phyloP scores from a whole-genome alignment of 2,329 filamentous ascomycete species.

The Capronia americana region DNA sequence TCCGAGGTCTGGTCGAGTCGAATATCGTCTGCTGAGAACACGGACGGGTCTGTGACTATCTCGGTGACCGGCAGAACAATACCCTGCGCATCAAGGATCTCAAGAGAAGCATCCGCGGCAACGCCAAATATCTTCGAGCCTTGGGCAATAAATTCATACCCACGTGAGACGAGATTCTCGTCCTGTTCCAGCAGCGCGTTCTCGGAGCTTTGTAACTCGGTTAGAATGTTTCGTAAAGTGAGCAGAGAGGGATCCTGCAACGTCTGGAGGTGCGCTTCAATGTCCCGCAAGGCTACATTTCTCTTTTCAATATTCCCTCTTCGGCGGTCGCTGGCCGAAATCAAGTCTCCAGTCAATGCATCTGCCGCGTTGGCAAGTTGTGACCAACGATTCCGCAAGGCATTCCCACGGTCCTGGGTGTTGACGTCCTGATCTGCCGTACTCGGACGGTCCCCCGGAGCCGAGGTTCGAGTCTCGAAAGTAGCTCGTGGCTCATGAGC shows the following conservation, averaged over 20 bases:
- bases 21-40: constrained; percentile 15
- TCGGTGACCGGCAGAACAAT: not conserved
- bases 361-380: constrained; percentile 2
- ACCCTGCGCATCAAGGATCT: constrained; percentile 18
- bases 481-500: not conserved
- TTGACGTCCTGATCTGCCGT: not conserved
- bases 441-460: not conserved
- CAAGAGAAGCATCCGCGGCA: constrained; percentile 6
- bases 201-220: constrained; percentile 4
- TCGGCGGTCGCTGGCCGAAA: not conserved
- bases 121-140: constrained; percentile 21
- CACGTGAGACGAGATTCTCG: constrained; percentile 9
- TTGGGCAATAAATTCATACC: not conserved
- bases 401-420: not conserved
- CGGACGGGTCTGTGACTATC: not conserved
- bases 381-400: constrained; percentile 10
- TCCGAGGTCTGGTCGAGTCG: constrained; percentile 18
- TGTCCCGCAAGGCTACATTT: not conserved
- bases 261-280: not conserved
- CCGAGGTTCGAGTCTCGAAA: not conserved
- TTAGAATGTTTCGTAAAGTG: constrained; percentile 2
- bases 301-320: not conserved
- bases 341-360: not conserved
- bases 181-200: constrained; percentile 10
- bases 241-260: not conserved